Base-by-base conservation (phyloP, 108 stramenopile genomes). In the Nitzschia sp. region DNA sequence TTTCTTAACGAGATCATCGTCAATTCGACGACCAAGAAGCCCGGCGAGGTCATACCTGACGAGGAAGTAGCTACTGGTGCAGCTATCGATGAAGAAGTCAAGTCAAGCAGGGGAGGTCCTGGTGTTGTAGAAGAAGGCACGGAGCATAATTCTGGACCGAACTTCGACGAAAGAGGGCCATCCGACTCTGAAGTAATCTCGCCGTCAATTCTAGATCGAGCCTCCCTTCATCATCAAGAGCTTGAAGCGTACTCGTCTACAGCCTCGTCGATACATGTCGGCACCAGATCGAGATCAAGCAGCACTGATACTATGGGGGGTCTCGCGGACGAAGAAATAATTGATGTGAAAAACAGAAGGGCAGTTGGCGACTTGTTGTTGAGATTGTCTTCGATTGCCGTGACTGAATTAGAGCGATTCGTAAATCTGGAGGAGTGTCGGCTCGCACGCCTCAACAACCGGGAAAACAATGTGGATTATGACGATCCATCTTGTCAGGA, bases 1-100 rank as follows among this genome's bases (percentile, higher is more conserved):
- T 83, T 73, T 76, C 59, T 94, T 8, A 94, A 94, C 75, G 57
- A 74, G 32, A 72, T 86, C 76, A 76, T 92, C 32, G 63, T 80
- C 19, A 70, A 59, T 6, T 23, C 78, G 38, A 26, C 65, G 81
- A 50, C 45, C 46, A 57, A 50, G 35, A 50, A 32, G 44, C 27
- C 19, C 11, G 34, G 46, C 5, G n/a, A 58, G 2, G 30, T 44
- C 13, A 21, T 5, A 17, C 36, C 17, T 1, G 3, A 29, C 6
- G 28, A 57, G 5, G 32, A 46, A 33, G 21, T 23, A 1, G 13
- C 44, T 45, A 25, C 1, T 17, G 46, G 74, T 58, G 46, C 60
- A 2, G 27, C 61, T 1, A 63, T n/a, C 3, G 38, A 13, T 13
- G 38, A 41, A 13, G 9, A 41, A 13, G 13, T 41, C 13, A 6